These are phyloP conservation scores for Metroxylon sagu DNA, from an alignment of 176 grass and related monocot species.

Conservation along the genomic window DNA sequence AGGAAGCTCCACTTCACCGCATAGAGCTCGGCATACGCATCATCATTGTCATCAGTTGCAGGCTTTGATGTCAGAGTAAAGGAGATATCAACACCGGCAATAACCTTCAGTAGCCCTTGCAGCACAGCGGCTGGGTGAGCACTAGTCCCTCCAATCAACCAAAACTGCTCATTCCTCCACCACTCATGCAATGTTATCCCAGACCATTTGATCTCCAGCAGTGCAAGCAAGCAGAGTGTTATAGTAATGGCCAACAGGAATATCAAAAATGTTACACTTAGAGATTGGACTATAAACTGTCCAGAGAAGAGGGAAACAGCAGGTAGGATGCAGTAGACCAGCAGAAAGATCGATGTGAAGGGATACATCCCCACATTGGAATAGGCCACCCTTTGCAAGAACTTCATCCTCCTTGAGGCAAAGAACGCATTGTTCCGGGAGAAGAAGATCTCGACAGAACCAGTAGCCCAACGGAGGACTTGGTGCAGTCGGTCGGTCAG, in stretches of 20 bases:
- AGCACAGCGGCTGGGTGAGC: constrained; percentile 81
- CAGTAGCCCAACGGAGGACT: constrained; percentile 93
- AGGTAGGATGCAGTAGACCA: constrained; percentile 83
- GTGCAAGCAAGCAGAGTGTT: constrained; percentile 69
- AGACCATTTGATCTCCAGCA: constrained; percentile 94
- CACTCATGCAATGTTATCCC: constrained; percentile 92
- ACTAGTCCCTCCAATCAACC: constrained; percentile 86
- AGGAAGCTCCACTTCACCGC: constrained; percentile 77
- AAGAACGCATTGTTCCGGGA: constrained; percentile 86
- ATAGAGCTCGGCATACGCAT: constrained; percentile 71
- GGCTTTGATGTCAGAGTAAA: constrained; percentile 85
- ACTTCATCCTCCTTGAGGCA: constrained; percentile 75
- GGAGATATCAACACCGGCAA: constrained; percentile 87
- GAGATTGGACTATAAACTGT: constrained; percentile 76
- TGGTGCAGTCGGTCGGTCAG: constrained; percentile 77
- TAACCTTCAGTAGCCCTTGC: constrained; percentile 84
- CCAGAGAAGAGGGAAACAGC: constrained; percentile 84
- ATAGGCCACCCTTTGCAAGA: constrained; percentile 74
- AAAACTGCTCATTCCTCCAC: constrained; percentile 99
- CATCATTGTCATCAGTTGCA: constrained; percentile 26
- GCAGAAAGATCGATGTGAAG: constrained; percentile 78
- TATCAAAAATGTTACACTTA: constrained; percentile 56
- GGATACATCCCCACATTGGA: constrained; percentile 94
- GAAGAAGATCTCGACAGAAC: constrained; percentile 99
- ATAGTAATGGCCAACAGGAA: constrained; percentile 67